Base-by-base conservation (phyloP, 169 alveolate genomes). In the Cryptosporidium ubiquitum region DNA sequence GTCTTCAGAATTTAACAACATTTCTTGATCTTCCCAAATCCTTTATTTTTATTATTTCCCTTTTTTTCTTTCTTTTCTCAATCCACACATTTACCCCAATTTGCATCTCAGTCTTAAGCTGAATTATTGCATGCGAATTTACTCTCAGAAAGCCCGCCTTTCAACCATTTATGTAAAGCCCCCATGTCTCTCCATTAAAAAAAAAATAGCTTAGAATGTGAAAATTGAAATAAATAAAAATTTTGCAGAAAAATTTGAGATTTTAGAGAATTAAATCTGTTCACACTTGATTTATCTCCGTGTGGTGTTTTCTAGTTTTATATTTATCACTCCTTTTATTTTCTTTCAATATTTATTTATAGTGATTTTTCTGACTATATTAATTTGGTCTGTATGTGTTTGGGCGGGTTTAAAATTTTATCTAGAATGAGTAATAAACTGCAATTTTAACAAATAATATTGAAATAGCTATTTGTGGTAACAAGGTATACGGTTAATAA, bases 131-230 rank as follows among this genome's bases (percentile, higher is more conserved):
- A 44, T 44, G 61, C 61, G 55, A 51, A 73, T 52, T 26, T 52
- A 37, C 66, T 55, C 49, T 57, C 4, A 68, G 7, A 31, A n/a
- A 49, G 37, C 84, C 85, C 85, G 85, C 85, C 85, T 26, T 20
- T 39, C 18, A 14, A 57, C 31, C 64, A 73, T 73, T 73, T 31
- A 14, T 10, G 26, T 70, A 20, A 9, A 12, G n/a, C 64, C 66
- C 66, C 47, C 84, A 64, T 64, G 71, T 64, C 71, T 64, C 71
- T 1, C 29, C 26, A 12, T 55, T 2, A 44, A 55, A n/a, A 55
- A 55, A 7, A 55, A 55, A n/a, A n/a, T n/a, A n/a, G n/a, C n/a
- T 55, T 20, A 7, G 3, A 55, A 26, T 55, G n/a, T n/a, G 12
- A 55, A 26, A 9, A 0, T 23, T 20, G 29, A n/a, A 55, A 55